A percentile compares a stretch with the other conserved stretches of the same genome.
phyloP scores from a whole-genome alignment of 768 basidiomycete species.

The Pleurotus djamor region DNA sequence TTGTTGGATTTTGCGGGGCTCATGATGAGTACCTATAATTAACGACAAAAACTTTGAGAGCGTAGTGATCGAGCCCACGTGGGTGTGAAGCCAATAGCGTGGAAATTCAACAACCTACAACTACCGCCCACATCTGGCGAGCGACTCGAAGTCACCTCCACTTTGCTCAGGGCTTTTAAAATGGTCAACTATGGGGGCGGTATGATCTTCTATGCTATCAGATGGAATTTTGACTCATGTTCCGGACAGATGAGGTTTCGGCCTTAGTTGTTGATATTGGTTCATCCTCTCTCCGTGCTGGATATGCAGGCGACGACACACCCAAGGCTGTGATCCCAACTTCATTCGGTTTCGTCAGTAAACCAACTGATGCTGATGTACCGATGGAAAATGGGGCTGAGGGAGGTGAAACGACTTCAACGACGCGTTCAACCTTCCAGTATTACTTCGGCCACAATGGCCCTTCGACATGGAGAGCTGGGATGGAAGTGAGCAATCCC shows the following conservation, averaged over 20 bases:
- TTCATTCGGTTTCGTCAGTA: slow-evolving; percentile 71
- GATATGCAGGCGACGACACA: slow-evolving; percentile 96
- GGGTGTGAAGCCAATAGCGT: slow-evolving; percentile 20
- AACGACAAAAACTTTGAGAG: slow-evolving; percentile 14
- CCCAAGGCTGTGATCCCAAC: slow-evolving; percentile 93
- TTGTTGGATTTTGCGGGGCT: slow-evolving; percentile 32
- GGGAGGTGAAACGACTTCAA: slow-evolving; percentile 22
- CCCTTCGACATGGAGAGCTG: slow-evolving; percentile 86
- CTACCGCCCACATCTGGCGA: slow-evolving; percentile 10
- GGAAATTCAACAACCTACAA: slow-evolving; percentile 23
- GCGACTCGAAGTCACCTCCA: background rate
- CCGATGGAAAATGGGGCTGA: slow-evolving; percentile 49
- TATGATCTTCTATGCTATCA: slow-evolving; percentile 40
- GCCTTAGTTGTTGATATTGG: slow-evolving; percentile 97
- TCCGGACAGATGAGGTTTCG: slow-evolving; percentile 96
- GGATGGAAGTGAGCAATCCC: slow-evolving; percentile 86
- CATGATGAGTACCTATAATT: slow-evolving; percentile 5
- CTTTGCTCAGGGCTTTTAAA: background rate
- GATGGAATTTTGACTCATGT: too few species aligned
- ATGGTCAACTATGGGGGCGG: slow-evolving; percentile 93
- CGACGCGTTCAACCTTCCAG: slow-evolving; percentile 47
- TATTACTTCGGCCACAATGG: slow-evolving; percentile 86
- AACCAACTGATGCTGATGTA: slow-evolving; percentile 43
- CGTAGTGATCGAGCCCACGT: slow-evolving; percentile 6
- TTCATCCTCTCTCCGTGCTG: slow-evolving; percentile 84